Evolutionary conservation across 2,329 filamentous ascomycete genomes (phyloP), one percentile per base, ranked within the genome.

Genomic region (Penicillium italicum): DNA sequence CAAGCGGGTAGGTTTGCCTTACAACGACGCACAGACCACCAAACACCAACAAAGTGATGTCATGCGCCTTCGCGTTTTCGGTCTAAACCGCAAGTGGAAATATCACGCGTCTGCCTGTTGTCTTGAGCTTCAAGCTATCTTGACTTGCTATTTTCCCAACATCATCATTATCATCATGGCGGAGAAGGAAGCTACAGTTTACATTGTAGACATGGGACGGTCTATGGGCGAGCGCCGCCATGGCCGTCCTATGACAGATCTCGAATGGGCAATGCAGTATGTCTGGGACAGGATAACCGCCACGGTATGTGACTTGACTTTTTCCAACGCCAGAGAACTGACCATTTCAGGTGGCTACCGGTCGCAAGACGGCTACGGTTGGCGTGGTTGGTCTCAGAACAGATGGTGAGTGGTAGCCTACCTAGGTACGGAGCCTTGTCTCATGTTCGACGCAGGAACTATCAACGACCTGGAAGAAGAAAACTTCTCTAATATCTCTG

Each of bases 271-370:
- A 45, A 86, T 97, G 85, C 85, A 85, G 59, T 99, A 96, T 75
- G 83, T 97, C 47, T 99, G 93, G 92, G 93, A 97, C 79, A 94
- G 90, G 71, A 89, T 95, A 62, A 87, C 87, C 5, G 84, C 83
- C 8, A 90, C 86, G 4, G 87, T 91, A 73, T 74, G 81, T 43
- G 72, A 10, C 22, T 50, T 52, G 11, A 37, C 34, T 31, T 24
- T 54, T 18, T 20, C 53, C 26, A 57, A 26, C 20, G 6, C 30
- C 20, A 16, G 46, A 12, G 6, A 20, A 16, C 28, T 50, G 34
- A 55, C 20, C 34, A 28, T 28, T 11, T 7, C 24, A 84, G 80
- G 78, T 85, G 36, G 78, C 80, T 30, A 86, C 80, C n/a, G 86
- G 84, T 28, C 83, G 90, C 47, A 93, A 91, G 71, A 91, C 87